These are phyloP conservation scores for Amphichorda felina DNA, from an alignment of 2,329 filamentous ascomycete genomes.

Conservation along the genomic window DNA sequence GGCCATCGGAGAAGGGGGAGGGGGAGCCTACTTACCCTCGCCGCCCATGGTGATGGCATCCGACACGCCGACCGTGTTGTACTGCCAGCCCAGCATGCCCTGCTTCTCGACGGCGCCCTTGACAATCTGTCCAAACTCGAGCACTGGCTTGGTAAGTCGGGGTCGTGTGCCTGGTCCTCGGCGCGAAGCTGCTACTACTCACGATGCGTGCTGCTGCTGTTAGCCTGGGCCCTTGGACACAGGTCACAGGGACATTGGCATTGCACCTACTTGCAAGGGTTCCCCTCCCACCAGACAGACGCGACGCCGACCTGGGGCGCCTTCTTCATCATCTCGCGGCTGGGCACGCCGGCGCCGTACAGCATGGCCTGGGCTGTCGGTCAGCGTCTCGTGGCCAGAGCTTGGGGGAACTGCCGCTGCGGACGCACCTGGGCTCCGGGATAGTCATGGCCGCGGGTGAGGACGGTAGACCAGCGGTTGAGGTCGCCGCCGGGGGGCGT, in stretches of 20 bases:
- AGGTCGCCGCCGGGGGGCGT: slow-evolving; percentile 44
- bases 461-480: slow-evolving; percentile 74
- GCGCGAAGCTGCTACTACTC: slow-evolving; percentile 13
- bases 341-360: slow-evolving; percentile 81
- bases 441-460: slow-evolving; percentile 81
- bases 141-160: slow-evolving; percentile 36
- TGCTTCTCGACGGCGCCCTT: slow-evolving; percentile 72
- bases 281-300: slow-evolving; percentile 95
- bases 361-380: slow-evolving; percentile 63
- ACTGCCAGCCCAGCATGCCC: slow-evolving; percentile 89
- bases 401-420: too few relatives aligned
- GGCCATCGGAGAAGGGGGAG: too few relatives aligned
- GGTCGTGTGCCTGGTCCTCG: too few relatives aligned
- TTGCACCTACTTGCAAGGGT: slow-evolving; percentile 76
- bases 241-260: background rate
- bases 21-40: slow-evolving; percentile 46
- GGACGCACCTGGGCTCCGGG: slow-evolving; percentile 77
- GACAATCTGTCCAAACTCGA: slow-evolving; percentile 78
- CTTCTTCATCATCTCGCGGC: slow-evolving; percentile 75
- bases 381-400: background rate
- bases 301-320: slow-evolving; percentile 85
- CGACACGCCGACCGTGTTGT: slow-evolving; percentile 79
- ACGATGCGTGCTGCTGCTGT: slow-evolving; percentile 25
- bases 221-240: background rate
- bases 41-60: slow-evolving; percentile 94